Evolutionary conservation across 108 stramenopile genomes (phyloP).

Genomic region (Discostella pseudostelligera): DNA sequence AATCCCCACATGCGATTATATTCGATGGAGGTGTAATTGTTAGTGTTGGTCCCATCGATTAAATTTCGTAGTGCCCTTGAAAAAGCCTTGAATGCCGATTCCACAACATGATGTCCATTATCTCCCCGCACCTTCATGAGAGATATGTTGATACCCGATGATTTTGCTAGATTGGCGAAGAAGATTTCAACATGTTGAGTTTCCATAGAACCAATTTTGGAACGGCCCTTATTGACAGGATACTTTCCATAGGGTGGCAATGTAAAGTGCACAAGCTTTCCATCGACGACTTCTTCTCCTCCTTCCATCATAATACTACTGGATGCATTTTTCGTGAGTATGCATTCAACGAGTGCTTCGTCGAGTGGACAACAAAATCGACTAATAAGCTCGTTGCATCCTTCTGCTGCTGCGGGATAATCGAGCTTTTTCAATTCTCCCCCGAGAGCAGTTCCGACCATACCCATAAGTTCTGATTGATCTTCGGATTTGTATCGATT

Average conservation of each 20-base stretch:
- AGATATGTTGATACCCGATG: conserved; percentile 51
- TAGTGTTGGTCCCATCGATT: conserved; percentile 64
- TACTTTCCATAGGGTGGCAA: conserved; percentile 78
- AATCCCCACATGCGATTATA: conserved; percentile 50
- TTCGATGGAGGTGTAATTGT: conserved; percentile 17
- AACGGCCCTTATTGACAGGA: conserved; percentile 61
- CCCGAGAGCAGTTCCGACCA: conserved; percentile 67
- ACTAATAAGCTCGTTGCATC: conserved; percentile 10
- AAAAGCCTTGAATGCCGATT: conserved; percentile 86
- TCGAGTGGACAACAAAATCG: conserved; percentile 87
- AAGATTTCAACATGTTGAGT: conserved; percentile 53
- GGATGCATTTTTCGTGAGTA: conserved; percentile 42
- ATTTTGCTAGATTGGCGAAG: conserved; percentile 52
- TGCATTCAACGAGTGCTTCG: conserved; percentile 79
- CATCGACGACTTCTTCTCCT: conserved; percentile 8
- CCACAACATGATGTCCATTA: conserved; percentile 83
- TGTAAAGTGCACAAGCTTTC: conserved; percentile 35
- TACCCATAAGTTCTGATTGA: conserved; percentile 44
- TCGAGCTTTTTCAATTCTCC: conserved; percentile 33
- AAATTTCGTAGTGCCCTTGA: conserved; percentile 70
- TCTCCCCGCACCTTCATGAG: conserved; percentile 72
- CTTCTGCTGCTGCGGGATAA: not conserved
- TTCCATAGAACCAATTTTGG: conserved; percentile 62
- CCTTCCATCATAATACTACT: not conserved
- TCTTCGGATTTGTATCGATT: conserved; percentile 60